phyloP scores from a whole-genome alignment of 768 basidiomycete genomes.

The Mycena vitilis region DNA sequence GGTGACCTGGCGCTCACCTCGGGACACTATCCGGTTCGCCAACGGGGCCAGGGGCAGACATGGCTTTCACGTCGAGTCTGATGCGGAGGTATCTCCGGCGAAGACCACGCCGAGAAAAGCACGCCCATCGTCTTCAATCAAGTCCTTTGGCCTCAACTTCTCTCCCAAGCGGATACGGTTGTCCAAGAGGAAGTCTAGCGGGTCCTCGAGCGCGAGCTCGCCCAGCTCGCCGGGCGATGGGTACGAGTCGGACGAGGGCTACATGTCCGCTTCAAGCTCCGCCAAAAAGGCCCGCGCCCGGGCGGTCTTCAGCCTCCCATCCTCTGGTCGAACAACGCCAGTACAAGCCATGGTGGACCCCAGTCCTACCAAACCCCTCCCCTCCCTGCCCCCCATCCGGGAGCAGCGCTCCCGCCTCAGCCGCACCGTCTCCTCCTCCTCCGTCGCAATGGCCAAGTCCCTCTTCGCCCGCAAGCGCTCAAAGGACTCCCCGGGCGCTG shows the following conservation, averaged over 20 bases:
- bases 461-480: constrained; percentile 26
- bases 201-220: constrained; percentile 1
- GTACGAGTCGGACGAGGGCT: constrained; percentile 13
- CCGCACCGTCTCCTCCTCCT: constrained; percentile 19
- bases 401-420: constrained; percentile 14
- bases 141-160: constrained; percentile 26
- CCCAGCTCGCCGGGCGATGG: constrained; percentile 6
- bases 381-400: constrained; percentile 26
- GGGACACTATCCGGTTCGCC: constrained; percentile 14
- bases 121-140: constrained; percentile 9
- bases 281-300: constrained; percentile 27
- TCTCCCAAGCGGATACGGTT: constrained; percentile 24
- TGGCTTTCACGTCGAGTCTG: not conserved
- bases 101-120: not conserved
- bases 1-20: constrained; percentile 4
- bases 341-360: not conserved
- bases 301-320: constrained; percentile 21
- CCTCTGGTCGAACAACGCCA: constrained; percentile 8
- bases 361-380: constrained; percentile 9
- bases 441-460: constrained; percentile 24
- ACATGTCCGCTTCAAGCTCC: not conserved
- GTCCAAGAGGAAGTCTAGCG: constrained; percentile 17
- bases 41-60: not conserved
- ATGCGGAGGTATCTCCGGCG: not conserved
- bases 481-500: constrained; percentile 11